Conservation (phyloP, 2,329 filamentous ascomycete genomes). For the Trichoderma guizhouense region DNA sequence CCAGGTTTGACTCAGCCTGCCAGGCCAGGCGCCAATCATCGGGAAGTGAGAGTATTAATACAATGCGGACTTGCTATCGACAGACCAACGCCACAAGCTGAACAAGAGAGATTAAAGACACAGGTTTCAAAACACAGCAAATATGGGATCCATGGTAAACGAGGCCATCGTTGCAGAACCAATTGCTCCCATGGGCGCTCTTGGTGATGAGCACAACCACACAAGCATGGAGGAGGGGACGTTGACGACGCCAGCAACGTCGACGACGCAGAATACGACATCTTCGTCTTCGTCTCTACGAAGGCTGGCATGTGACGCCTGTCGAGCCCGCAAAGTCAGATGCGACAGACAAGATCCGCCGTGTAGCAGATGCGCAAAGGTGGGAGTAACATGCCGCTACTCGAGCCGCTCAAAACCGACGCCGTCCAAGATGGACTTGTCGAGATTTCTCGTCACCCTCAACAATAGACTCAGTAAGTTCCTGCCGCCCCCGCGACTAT, state of each 20-base stretch:
- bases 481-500: not conserved
- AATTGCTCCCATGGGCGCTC: not conserved
- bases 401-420: conserved; percentile 8
- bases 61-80: not conserved
- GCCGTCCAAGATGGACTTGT: conserved; percentile 7
- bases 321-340: conserved; percentile 8
- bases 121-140: not conserved
- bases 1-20: not conserved
- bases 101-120: not conserved
- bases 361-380: conserved; percentile 8
- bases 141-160: not conserved
- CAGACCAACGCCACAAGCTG: not conserved
- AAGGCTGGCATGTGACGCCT: conserved; percentile 7
- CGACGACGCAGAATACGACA: not conserved
- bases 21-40: not conserved
- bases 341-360: conserved; percentile 12
- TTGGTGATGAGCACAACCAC: not conserved
- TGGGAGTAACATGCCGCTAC: conserved; percentile 10
- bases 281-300: not conserved
- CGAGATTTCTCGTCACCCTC: not conserved
- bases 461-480: not conserved
- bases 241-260: not conserved
- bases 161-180: not conserved
- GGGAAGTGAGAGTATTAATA: not conserved
- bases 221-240: not conserved